These are phyloP conservation scores for Rhinocladiella mackenziei DNA, from an alignment of 2,329 filamentous ascomycete species.

Conservation along the genomic window DNA sequence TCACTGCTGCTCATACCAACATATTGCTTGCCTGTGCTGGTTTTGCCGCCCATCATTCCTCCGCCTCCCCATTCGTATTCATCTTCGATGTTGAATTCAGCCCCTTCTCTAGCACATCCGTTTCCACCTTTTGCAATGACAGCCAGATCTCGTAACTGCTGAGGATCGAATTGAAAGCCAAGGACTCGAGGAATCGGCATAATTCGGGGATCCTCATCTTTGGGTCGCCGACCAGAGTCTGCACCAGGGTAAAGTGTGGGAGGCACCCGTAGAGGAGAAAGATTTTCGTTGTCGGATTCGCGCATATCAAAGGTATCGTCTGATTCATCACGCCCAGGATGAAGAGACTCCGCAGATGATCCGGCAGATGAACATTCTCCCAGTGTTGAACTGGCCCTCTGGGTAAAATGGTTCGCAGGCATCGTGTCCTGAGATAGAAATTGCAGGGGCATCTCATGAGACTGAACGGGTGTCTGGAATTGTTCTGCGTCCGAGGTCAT, in stretches of 20 bases:
- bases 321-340: not conserved
- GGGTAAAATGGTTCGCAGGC: no score
- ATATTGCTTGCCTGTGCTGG: constrained; percentile 8
- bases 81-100: constrained; percentile 24
- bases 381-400: no score
- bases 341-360: not conserved
- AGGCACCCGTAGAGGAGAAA: constrained; percentile 10
- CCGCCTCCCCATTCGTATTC: constrained; percentile 27
- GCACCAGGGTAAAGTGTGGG: constrained; percentile 15
- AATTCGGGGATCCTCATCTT: constrained; percentile 25
- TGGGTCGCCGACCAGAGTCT: constrained; percentile 10
- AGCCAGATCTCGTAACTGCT: constrained; percentile 27
- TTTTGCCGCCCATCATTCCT: constrained; percentile 22
- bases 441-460: not conserved
- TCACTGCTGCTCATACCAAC: not conserved
- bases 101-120: constrained; percentile 27
- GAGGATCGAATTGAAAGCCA: constrained; percentile 27
- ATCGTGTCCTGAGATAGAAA: not conserved
- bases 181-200: constrained; percentile 23
- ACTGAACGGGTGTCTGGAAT: not conserved
- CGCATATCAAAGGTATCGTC: not conserved
- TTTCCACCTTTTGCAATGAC: constrained; percentile 28
- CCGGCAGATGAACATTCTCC: no score
- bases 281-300: not conserved
- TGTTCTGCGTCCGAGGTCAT: not conserved